Base-by-base conservation (phyloP, 1,284 basidiomycete species). In the Mycena sp. region DNA sequence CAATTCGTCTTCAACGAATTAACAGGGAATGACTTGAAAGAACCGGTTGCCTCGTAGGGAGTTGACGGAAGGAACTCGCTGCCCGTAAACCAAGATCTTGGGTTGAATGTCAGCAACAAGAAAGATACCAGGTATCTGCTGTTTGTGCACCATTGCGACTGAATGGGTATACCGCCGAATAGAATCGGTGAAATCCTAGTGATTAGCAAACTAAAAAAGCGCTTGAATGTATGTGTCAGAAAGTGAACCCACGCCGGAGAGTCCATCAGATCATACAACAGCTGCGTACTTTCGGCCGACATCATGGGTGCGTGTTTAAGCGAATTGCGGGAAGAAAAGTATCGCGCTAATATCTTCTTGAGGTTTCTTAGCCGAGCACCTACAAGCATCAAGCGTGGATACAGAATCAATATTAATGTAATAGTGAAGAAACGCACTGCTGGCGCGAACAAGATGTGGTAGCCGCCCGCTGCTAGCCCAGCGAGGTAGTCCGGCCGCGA, bases 401-500 rank as follows among this genome's bases (percentile, higher is more conserved):
- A 16, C 5, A 29, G 25, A 16, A 44, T 9, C 28, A 29, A 35
- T 32, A 2, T n/a, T 14, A 3, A 6, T 23, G 23, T 14, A 3
- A 6, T 23, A 3, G 3, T 16, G 21, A 29, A 32, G n/a, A 17
- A 12, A 41, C 58, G 35, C 14, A 61, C 58, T 17, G 19, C 48
- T 37, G 16, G 26, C 10, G 57, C 35, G 45, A 61, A 61, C 4
- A 61, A 25, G 43, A 61, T 23, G 50, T 35, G 30, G 25, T 35
- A 41, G 7, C 45, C 50, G 11, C 37, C 37, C 6, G 44, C 51
- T 6, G 54, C 49, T 14, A 61, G 35, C 9, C 48, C 49, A 14
- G 54, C 54, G 14, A 61, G 30, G 43, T 61, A 51, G 21, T 61
- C 50, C 9, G 54, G 49, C 14, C 63, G 53, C 7, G 59, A 61